Evolutionary conservation across 2,329 filamentous ascomycete species (phyloP), one percentile per base, ranked within the genome.

Genomic region (Drechslerella coelobrocha): DNA sequence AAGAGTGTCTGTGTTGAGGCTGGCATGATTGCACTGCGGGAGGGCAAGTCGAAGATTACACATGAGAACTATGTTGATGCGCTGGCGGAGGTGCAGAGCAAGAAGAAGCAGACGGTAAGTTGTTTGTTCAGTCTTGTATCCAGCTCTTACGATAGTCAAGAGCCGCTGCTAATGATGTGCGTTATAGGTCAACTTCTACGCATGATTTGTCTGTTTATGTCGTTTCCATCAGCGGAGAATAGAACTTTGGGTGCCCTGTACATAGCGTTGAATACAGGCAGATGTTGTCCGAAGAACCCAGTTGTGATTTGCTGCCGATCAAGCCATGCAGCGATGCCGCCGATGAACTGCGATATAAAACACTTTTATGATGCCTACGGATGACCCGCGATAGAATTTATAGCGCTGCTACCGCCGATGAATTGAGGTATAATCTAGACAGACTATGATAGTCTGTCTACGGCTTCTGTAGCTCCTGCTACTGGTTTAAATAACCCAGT

Each of bases 1-100:
- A 99, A 99, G 85, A 94, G 94, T 45, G 94, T 99, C 21, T 99
- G 94, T 79, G 94, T 99, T 24, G 94, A 99, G 82, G 94, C 94
- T 55, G 94, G 94, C 78, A 99, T 99, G 94, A 99, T 99, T 81
- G 94, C 94, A 26, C 83, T 99, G 78, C 86, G 94, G 75, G 91
- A 89, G 79, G 94, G 94, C 72, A 92, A 96, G 84, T 92, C 89
- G 81, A 97, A 97, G 85, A 94, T 99, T 78, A 90, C 89, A 69
- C 94, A 99, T 79, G 94, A 99, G 83, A 91, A 99, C 81, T 99
- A 97, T 78, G 94, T 99, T 54, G 94, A 99, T 83, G 94, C 94
- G 72, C 97, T 99, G 79, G 86, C 92, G 37, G 94, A 99, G 81
- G 94, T 99, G 76, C 91, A 92, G 80, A 88, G 89, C 73, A 89